Conservation (phyloP, 805 yeast genomes). For the Candida sphagnicola region DNA sequence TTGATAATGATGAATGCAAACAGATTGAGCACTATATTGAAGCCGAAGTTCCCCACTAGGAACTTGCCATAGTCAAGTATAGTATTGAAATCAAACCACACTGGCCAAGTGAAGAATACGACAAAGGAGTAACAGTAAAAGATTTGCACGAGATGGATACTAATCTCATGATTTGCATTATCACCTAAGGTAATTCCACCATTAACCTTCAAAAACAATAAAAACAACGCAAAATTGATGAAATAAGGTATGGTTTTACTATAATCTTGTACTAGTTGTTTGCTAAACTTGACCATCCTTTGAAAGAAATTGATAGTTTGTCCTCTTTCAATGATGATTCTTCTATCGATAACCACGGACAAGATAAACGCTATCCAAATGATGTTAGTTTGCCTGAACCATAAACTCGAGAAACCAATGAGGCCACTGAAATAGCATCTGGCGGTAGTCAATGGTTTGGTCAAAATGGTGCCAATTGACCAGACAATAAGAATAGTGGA, state of each 20-base stretch:
- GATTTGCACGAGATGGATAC: slow-evolving; percentile 73
- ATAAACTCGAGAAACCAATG: slow-evolving; percentile 58
- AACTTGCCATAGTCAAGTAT: slow-evolving; percentile 36
- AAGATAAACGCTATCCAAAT: slow-evolving; percentile 73
- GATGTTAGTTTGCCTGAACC: slow-evolving; percentile 88
- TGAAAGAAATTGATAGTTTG: slow-evolving; percentile 12
- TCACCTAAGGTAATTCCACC: slow-evolving; percentile 92
- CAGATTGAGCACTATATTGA: slow-evolving; percentile 14
- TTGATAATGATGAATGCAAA: slow-evolving; percentile 28
- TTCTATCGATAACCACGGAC: slow-evolving; percentile 49
- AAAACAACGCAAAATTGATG: slow-evolving; percentile 51
- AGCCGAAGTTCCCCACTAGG: slow-evolving; percentile 18
- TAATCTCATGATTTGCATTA: slow-evolving; percentile 73
- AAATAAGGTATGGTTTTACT: slow-evolving; percentile 45
- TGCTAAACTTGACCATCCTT: slow-evolving; percentile 11
- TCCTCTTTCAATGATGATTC: slow-evolving; percentile 10
- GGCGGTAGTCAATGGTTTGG: slow-evolving; percentile 11
- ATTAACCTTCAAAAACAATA: slow-evolving; percentile 56
- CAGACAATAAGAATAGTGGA: slow-evolving; percentile 64
- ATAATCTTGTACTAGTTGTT: slow-evolving; percentile 15
- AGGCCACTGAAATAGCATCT: slow-evolving; percentile 41
- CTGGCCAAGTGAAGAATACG: slow-evolving; percentile 64
- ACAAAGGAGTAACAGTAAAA: slow-evolving; percentile 73
- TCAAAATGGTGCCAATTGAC: slow-evolving; percentile 46
- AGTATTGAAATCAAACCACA: slow-evolving; percentile 54